Evolutionary conservation across 768 basidiomycete species (phyloP).

Genomic region (Pulveroboletus sp.): DNA sequence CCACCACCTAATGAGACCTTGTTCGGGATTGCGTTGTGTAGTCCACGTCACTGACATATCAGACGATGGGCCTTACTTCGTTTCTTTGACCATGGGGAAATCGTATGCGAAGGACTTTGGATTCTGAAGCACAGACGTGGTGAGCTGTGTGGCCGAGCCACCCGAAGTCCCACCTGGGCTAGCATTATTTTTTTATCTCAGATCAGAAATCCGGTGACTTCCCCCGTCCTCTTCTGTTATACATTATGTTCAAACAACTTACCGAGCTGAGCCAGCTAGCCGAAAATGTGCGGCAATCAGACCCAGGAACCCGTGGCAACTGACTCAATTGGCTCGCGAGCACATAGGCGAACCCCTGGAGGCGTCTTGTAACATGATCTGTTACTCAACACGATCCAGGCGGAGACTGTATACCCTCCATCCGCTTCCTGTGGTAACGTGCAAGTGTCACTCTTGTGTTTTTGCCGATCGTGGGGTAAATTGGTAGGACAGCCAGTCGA

Average conservation of each 20-base stretch:
- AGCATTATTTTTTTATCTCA: not conserved
- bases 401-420: not conserved
- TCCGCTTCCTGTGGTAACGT: not conserved
- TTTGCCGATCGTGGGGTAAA: slow-evolving; percentile 7
- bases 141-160: too few species aligned
- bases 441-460: not conserved
- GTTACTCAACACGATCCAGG: too few species aligned
- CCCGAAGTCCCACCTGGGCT: too few species aligned
- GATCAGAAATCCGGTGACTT: not conserved
- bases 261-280: not conserved
- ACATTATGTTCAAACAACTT: not conserved
- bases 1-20: too few species aligned
- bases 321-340: not conserved
- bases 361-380: not conserved
- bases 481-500: slow-evolving; percentile 9
- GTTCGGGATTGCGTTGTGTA: too few species aligned
- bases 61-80: too few species aligned
- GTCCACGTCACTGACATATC: too few species aligned
- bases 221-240: not conserved
- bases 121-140: too few species aligned
- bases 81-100: too few species aligned
- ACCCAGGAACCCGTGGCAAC: not conserved
- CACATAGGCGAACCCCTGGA: not conserved
- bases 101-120: too few species aligned
- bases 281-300: not conserved